Conservation (phyloP, 371 early-diverging fungal species). For the Smittium mucronatum region DNA sequence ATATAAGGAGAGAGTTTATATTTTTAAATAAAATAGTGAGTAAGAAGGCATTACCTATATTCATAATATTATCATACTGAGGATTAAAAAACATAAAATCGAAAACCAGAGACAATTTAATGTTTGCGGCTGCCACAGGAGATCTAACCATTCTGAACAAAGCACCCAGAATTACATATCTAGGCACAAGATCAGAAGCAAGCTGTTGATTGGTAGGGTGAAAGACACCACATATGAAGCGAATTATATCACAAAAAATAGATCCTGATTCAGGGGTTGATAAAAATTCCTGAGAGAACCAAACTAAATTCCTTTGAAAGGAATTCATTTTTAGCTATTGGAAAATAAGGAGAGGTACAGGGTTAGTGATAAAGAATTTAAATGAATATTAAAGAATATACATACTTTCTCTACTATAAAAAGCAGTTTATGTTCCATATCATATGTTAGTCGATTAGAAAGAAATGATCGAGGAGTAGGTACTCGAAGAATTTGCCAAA, state of each 20-base stretch:
- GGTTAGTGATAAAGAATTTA: not conserved
- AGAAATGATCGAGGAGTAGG: slow-evolving; percentile 53
- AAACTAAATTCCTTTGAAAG: slow-evolving; percentile 44
- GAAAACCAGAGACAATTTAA: slow-evolving; percentile 55
- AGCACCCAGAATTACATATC: slow-evolving; percentile 56
- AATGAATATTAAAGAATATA: not conserved
- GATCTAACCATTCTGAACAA: slow-evolving; percentile 44
- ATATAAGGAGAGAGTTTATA: not conserved
- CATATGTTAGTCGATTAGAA: slow-evolving; percentile 46
- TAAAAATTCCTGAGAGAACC: slow-evolving; percentile 54
- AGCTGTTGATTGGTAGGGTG: slow-evolving; percentile 65
- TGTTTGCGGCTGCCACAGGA: slow-evolving; percentile 45
- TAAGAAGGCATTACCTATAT: slow-evolving; percentile 38
- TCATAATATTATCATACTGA: slow-evolving; percentile 55
- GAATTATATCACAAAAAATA: slow-evolving; percentile 53
- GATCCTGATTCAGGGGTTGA: slow-evolving; percentile 45
- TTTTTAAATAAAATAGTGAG: not conserved
- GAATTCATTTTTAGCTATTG: slow-evolving; percentile 35
- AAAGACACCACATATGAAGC: slow-evolving; percentile 61
- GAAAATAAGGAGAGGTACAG: not conserved
- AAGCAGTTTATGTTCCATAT: slow-evolving; percentile 56
- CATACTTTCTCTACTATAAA: slow-evolving; percentile 51
- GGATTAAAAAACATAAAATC: slow-evolving; percentile 70
- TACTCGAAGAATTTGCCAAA: slow-evolving; percentile 36
- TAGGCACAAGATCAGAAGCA: slow-evolving; percentile 57